These are phyloP conservation scores for Elsinoe perseae DNA, from an alignment of 2,329 filamentous ascomycete species.

Conservation along the genomic window DNA sequence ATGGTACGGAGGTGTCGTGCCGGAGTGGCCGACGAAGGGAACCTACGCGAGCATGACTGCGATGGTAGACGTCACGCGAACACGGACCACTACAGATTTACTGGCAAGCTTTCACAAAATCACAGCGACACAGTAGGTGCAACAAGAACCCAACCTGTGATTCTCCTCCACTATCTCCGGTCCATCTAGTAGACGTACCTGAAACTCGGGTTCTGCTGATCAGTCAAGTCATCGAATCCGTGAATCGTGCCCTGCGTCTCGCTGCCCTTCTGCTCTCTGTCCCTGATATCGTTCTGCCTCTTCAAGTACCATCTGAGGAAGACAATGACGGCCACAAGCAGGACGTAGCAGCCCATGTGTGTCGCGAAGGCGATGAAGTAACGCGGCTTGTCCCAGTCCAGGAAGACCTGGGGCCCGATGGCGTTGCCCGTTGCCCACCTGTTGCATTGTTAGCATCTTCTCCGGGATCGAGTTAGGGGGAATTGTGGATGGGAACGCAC, in stretches of 20 bases:
- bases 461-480: background rate
- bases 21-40: too few relatives aligned
- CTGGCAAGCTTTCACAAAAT: too few relatives aligned
- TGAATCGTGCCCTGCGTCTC: constrained; percentile 20
- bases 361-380: constrained; percentile 64
- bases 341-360: constrained; percentile 59
- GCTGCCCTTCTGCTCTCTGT: constrained; percentile 25
- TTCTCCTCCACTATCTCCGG: background rate
- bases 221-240: constrained; percentile 27
- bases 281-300: constrained; percentile 35
- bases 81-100: too few relatives aligned
- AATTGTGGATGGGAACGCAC: constrained; percentile 38
- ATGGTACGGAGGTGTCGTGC: too few relatives aligned
- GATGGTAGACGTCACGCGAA: too few relatives aligned
- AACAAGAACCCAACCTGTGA: too few relatives aligned
- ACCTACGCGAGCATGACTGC: too few relatives aligned
- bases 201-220: constrained; percentile 26
- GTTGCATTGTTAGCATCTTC: background rate
- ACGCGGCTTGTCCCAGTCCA: constrained; percentile 51
- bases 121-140: too few relatives aligned
- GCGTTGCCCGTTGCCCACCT: constrained; percentile 55
- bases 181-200: constrained; percentile 30
- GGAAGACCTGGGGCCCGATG: constrained; percentile 59
- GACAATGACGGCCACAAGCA: constrained; percentile 30
- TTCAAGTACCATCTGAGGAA: constrained; percentile 36